A percentile compares a stretch with the other conserved stretches of the same genome.
phyloP scores from a whole-genome alignment of 2,329 filamentous ascomycete genomes.

The Westerdykella ornata region DNA sequence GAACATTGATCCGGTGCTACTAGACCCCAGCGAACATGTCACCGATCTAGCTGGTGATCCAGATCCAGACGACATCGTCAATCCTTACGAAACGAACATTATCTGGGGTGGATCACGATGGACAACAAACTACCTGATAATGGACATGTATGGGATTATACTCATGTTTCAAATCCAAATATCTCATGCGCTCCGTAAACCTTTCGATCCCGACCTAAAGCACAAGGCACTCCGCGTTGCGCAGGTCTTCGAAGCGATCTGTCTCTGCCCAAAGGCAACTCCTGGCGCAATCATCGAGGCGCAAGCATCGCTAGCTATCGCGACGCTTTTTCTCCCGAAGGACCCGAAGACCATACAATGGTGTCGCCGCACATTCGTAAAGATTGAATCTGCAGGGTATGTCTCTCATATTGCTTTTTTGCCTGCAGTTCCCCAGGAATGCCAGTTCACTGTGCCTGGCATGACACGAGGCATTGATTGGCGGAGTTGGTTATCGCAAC shows the following conservation, averaged over 20 bases:
- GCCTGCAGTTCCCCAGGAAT: not conserved
- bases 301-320: constrained; percentile 70
- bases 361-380: constrained; percentile 71
- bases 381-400: constrained; percentile 73
- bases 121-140: constrained; percentile 63
- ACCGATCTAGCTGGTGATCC: constrained; percentile 54
- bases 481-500: too few relatives aligned
- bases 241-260: constrained; percentile 72
- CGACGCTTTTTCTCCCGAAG: constrained; percentile 70
- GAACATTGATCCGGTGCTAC: constrained; percentile 56
- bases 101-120: constrained; percentile 62
- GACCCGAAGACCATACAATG: constrained; percentile 68
- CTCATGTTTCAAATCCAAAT: constrained; percentile 77
- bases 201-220: constrained; percentile 49
- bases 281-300: constrained; percentile 64
- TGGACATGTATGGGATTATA: constrained; percentile 72
- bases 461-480: too few relatives aligned
- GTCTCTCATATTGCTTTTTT: constrained; percentile 26
- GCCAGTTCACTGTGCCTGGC: not conserved
- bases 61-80: constrained; percentile 60
- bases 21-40: constrained; percentile 56
- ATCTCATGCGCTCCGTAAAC: constrained; percentile 50
- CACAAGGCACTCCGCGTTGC: constrained; percentile 63
- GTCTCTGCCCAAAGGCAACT: constrained; percentile 63
- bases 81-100: constrained; percentile 65